phyloP scores from a whole-genome alignment of 768 basidiomycete genomes.

The Mycena vulgaris region DNA sequence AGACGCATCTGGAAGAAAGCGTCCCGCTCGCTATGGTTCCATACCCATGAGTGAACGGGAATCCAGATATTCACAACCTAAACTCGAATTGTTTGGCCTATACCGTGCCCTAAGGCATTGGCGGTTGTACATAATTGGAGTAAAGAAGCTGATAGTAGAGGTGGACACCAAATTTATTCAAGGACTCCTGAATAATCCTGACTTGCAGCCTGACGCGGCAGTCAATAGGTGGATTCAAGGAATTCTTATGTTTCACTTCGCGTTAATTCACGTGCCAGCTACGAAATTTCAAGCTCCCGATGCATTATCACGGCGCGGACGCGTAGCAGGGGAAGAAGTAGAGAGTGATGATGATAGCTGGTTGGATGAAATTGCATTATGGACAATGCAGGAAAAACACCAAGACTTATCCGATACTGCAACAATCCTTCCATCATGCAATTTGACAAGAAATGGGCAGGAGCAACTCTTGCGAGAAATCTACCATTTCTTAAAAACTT shows the following conservation, averaged over 20 bases:
- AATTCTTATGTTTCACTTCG: neutral
- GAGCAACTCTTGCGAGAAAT: neutral
- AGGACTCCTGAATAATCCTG: neutral
- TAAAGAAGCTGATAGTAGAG: neutral
- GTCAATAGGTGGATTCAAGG: neutral
- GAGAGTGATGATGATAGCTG: neutral
- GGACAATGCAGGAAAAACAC: no score
- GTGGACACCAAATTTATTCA: neutral
- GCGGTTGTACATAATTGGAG: neutral
- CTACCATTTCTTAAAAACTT: neutral
- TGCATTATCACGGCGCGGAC: neutral
- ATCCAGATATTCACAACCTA: neutral
- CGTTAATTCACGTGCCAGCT: neutral
- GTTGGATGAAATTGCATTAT: neutral
- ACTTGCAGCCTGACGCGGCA: neutral
- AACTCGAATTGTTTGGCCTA: neutral
- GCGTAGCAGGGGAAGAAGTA: neutral
- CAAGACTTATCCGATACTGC: no score
- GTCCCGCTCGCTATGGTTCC: neutral
- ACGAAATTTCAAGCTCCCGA: neutral
- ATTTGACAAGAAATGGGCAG: neutral
- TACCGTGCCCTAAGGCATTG: neutral
- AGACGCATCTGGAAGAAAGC: neutral
- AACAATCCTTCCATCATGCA: neutral
- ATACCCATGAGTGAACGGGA: neutral